A percentile compares a stretch with the other conserved stretches of the same genome.
These are phyloP conservation scores for Amanita rimosa DNA, from an alignment of 768 basidiomycete species.

Conservation along the genomic window DNA sequence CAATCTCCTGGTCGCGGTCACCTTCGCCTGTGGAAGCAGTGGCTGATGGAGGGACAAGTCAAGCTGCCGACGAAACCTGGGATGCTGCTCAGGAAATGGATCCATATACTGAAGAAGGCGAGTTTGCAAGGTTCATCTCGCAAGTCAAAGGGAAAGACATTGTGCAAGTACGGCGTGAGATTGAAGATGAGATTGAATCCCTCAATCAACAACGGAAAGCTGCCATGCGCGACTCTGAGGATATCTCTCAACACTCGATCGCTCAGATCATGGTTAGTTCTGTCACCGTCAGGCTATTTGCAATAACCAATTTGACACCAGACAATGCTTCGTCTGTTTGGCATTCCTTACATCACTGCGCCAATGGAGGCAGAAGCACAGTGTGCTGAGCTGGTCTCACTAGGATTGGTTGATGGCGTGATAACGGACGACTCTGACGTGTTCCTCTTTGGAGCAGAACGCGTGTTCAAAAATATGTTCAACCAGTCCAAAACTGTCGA, in stretches of 20 bases:
- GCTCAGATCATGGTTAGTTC: slow-evolving; percentile 61
- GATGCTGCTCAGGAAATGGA: slow-evolving; percentile 87
- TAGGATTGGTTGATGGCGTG: slow-evolving; percentile 89
- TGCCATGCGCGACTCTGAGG: slow-evolving; percentile 90
- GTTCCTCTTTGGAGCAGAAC: slow-evolving; percentile 90
- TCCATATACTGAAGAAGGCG: slow-evolving; percentile 65
- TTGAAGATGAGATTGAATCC: slow-evolving; percentile 80
- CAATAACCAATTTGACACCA: slow-evolving; percentile 18
- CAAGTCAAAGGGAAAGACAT: slow-evolving; percentile 83
- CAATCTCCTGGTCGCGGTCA: slow-evolving; percentile 23
- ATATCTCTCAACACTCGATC: slow-evolving; percentile 92
- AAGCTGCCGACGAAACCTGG: slow-evolving; percentile 35
- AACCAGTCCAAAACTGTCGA: slow-evolving; percentile 99
- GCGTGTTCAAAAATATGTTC: slow-evolving; percentile 99
- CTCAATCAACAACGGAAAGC: slow-evolving; percentile 78
- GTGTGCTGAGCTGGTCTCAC: slow-evolving; percentile 80
- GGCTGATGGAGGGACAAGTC: slow-evolving; percentile 8
- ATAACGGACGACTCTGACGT: slow-evolving; percentile 99
- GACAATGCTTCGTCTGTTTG: slow-evolving; percentile 88
- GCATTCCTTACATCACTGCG: slow-evolving; percentile 96
- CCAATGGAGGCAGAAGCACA: slow-evolving; percentile 99
- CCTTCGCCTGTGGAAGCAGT: slow-evolving; percentile 18
- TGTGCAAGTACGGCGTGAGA: slow-evolving; percentile 73
- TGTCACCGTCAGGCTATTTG: not conserved
- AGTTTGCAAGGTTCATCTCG: slow-evolving; percentile 88